Evolutionary conservation across 768 basidiomycete genomes (phyloP).

Genomic region (Suillus ampliporus): DNA sequence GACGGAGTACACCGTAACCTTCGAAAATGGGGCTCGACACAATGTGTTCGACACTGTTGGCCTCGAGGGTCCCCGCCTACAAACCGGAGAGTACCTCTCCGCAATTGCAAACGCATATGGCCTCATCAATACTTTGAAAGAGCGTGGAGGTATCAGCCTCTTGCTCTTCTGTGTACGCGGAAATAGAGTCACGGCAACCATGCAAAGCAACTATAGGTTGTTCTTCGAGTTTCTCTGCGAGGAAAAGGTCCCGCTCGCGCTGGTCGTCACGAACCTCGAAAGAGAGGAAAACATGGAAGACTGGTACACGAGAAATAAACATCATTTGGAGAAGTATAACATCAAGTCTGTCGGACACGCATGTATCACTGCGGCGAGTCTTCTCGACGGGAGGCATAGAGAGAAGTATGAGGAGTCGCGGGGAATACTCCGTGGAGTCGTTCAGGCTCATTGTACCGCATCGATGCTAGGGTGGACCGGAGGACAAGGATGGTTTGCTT

Average conservation of each 20-base stretch:
- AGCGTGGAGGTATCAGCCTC: conserved; percentile 43
- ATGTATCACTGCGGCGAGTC: conserved; percentile 44
- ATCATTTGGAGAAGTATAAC: conserved; percentile 28
- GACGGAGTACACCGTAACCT: conserved; percentile 31
- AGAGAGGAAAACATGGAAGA: conserved; percentile 38
- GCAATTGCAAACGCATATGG: conserved; percentile 36
- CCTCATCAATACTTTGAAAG: conserved; percentile 40
- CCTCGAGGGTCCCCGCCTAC: conserved; percentile 38
- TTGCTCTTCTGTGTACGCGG: conserved; percentile 48
- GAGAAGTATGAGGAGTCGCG: conserved; percentile 43
- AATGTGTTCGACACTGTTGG: conserved; percentile 41
- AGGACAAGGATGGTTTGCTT: conserved; percentile 14
- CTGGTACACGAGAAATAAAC: conserved; percentile 40
- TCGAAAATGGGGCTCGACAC: conserved; percentile 25
- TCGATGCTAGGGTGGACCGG: conserved; percentile 14
- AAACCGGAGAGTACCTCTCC: conserved; percentile 29
- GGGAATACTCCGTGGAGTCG: background rate
- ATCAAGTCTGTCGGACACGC: conserved; percentile 41
- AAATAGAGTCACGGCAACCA: conserved; percentile 43
- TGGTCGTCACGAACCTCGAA: conserved; percentile 48
- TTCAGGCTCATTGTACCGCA: background rate
- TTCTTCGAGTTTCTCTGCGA: conserved; percentile 49
- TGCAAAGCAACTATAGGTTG: conserved; percentile 46
- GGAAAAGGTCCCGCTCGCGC: conserved; percentile 35
- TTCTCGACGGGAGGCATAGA: conserved; percentile 29